These are phyloP conservation scores for Cryptococcus deneoformans DNA, from an alignment of 1,284 basidiomycete species.

Conservation along the genomic window DNA sequence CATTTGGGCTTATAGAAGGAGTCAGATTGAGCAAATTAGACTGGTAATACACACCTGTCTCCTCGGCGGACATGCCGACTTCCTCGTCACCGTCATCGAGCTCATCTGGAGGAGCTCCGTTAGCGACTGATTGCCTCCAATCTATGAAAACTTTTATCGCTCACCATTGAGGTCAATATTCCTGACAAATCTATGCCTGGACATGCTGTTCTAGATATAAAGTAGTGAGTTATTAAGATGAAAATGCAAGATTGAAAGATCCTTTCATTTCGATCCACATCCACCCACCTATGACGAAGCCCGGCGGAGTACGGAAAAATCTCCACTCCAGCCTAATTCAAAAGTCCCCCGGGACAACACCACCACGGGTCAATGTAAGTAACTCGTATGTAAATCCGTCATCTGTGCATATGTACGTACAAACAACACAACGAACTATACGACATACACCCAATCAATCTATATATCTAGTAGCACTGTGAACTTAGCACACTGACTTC, in stretches of 20 bases:
- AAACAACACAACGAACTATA: too few relatives aligned
- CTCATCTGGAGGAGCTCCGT: conserved; percentile 42
- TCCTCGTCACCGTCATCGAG: conserved; percentile 50
- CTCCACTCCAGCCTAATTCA: background rate
- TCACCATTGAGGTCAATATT: conserved; percentile 84
- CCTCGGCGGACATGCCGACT: conserved; percentile 35
- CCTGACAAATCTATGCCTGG: conserved; percentile 83
- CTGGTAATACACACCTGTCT: conserved; percentile 34
- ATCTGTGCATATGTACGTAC: too few relatives aligned
- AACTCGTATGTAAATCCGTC: too few relatives aligned
- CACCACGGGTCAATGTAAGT: too few relatives aligned
- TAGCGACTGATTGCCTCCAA: background rate
- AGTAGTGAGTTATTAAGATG: background rate
- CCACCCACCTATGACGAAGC: background rate
- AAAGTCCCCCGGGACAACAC: too few relatives aligned
- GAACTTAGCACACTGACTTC: conserved; percentile 24
- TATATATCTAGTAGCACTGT: too few relatives aligned
- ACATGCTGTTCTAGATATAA: conserved; percentile 50
- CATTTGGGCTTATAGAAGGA: conserved; percentile 64
- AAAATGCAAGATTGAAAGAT: background rate
- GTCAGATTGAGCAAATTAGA: background rate
- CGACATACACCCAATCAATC: too few relatives aligned
- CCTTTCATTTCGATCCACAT: background rate
- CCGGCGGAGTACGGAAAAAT: background rate
- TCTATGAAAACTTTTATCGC: conserved; percentile 10